Base-by-base conservation (phyloP, 768 basidiomycete species). In the Leccinum incarnatum region DNA sequence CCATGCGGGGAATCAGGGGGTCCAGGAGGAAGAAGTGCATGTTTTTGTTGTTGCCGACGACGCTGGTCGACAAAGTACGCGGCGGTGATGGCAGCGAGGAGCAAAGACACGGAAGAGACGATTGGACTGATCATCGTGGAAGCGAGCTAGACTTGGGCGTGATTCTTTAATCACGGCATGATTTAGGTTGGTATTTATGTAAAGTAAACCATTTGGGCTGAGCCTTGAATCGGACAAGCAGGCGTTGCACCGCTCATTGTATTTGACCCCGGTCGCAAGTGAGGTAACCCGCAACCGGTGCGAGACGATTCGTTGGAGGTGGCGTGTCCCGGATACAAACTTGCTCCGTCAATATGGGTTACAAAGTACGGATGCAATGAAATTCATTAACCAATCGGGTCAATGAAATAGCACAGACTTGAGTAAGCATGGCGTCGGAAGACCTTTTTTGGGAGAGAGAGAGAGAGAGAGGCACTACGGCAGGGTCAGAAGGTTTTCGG, bases 1-100 rank as follows among this genome's bases (percentile, higher is more conserved):
- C 21, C 63, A 29, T 68, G 66, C 5, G 66, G 66, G 1, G 63
- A 62, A 19, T 61, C 66, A 30, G 63, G 47, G 2, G 66, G 66
- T 6, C 66, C 66, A 1, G 66, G 66, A 32, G 66, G 66, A 4
- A 67, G 57, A 2, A 62, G 59, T 0, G 59, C 53, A 42, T 65
- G 32, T 6, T 61, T 68, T 11, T 25, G 51, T 19, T 6, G 53
- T 11, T 47, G 49, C 15, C 56, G 55, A 36, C 32, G 51, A 36
- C 32, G 51, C 29, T 21, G 51, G 17, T 59, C 37, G 12, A 68
- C 19, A 2, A 62, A 47, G 46, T 62, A 65, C 15, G 32, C 54
- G 6, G 42, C 51, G 0, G 19, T 37, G 32, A 56, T 14, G 23
- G 53, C 10, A 14, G 8, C 47, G 3, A 51, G 2, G 23, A 49